These are phyloP conservation scores for Artemisia tridentata DNA, from an alignment of 129 eudicot genomes.

Conservation along the genomic window DNA sequence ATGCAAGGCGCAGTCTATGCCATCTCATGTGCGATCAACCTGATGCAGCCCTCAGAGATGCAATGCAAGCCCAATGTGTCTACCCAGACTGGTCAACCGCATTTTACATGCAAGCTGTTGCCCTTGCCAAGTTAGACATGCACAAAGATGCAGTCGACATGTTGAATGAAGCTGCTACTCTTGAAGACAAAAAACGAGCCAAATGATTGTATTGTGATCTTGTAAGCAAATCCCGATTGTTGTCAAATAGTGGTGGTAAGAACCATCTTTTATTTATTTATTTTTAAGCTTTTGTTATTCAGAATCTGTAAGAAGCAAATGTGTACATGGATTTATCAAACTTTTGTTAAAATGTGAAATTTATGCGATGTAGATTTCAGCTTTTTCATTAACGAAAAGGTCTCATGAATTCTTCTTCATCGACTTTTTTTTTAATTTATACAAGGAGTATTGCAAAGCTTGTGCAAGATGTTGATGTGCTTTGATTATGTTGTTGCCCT, in stretches of 20 bases:
- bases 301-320: slow-evolving; percentile 31
- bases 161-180: slow-evolving; percentile 83
- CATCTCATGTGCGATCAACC: slow-evolving; percentile 88
- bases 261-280: slow-evolving; percentile 17
- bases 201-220: slow-evolving; percentile 27
- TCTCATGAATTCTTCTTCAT: slow-evolving; percentile 75
- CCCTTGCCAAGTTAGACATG: slow-evolving; percentile 90
- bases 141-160: slow-evolving; percentile 93
- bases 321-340: slow-evolving; percentile 36
- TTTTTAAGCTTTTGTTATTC: slow-evolving; percentile 13
- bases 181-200: slow-evolving; percentile 73
- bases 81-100: slow-evolving; percentile 96
- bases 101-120: slow-evolving; percentile 94
- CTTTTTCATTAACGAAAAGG: slow-evolving; percentile 78
- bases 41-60: slow-evolving; percentile 90
- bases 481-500: too few species aligned
- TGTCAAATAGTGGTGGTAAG: slow-evolving; percentile 17
- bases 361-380: slow-evolving; percentile 61
- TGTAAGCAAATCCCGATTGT: slow-evolving; percentile 13
- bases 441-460: too few species aligned
- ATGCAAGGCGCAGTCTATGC: slow-evolving; percentile 82
- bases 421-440: background rate
- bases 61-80: slow-evolving; percentile 98
- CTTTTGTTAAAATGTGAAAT: slow-evolving; percentile 29
- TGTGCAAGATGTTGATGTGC: too few species aligned